Conservation (phyloP, 176 grass and related monocot genomes). For the Lolium multiflorum region DNA sequence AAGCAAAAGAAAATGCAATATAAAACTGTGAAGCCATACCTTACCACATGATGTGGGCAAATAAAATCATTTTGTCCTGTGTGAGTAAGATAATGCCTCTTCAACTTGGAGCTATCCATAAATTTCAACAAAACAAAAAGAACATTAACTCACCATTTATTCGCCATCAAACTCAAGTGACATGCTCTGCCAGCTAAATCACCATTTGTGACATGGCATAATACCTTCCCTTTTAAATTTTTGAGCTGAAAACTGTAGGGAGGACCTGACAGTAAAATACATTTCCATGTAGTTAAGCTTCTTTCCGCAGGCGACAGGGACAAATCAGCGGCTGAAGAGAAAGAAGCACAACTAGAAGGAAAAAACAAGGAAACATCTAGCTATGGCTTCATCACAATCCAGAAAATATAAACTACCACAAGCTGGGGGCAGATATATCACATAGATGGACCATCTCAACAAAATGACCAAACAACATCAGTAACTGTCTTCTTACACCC, state of each 20-base stretch:
- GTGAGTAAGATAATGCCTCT: conserved; percentile 68
- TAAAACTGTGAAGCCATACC: conserved; percentile 36
- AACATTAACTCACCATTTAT: neutral
- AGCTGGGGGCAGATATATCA: neutral
- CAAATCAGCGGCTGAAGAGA: neutral
- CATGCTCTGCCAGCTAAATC: neutral
- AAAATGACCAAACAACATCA: conserved; percentile 14
- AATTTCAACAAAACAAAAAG: conserved; percentile 73
- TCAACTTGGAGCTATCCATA: conserved; percentile 74
- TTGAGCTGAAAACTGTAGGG: too few relatives aligned
- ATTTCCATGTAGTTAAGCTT: neutral
- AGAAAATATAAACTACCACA: neutral
- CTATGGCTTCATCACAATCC: neutral
- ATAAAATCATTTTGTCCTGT: conserved; percentile 79
- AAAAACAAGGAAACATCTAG: neutral
- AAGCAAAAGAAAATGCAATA: conserved; percentile 24
- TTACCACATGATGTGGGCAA: conserved; percentile 69
- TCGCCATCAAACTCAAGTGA: neutral
- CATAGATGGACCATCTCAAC: conserved; percentile 14
- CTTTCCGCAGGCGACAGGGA: neutral
- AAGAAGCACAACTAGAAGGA: neutral
- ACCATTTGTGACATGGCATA: neutral
- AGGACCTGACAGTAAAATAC: too few relatives aligned
- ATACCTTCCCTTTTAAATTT: neutral
- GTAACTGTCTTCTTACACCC: neutral